Conservation (phyloP, 305 asterid genomes). For the Coffea humblotiana region DNA sequence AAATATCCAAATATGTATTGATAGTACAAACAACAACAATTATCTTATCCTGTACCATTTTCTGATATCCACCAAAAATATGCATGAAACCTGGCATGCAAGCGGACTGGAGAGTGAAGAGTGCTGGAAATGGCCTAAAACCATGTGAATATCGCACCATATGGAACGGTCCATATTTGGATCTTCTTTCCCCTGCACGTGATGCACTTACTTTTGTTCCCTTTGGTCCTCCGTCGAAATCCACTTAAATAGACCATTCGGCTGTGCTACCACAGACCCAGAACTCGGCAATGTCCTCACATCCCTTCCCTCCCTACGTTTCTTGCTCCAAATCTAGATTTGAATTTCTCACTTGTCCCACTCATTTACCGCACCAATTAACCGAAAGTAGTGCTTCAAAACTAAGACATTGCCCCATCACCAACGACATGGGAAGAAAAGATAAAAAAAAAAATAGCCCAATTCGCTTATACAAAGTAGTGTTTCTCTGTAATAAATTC, state of each 20-base stretch:
- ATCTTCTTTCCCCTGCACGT: slow-evolving; percentile 40
- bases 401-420: not conserved
- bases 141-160: slow-evolving; percentile 42
- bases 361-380: not conserved
- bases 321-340: slow-evolving; percentile 8
- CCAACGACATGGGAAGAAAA: not conserved
- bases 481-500: too few relatives aligned
- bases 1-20: not conserved
- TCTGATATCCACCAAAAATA: slow-evolving; percentile 42
- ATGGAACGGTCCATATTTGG: slow-evolving; percentile 24
- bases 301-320: slow-evolving; percentile 8
- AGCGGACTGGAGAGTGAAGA: slow-evolving; percentile 52
- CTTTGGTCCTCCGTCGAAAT: slow-evolving; percentile 16
- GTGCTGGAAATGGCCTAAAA: slow-evolving; percentile 20
- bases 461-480: too few relatives aligned
- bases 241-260: slow-evolving; percentile 52
- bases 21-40: slow-evolving; percentile 14
- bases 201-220: slow-evolving; percentile 23
- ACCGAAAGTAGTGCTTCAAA: not conserved
- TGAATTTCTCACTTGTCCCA: not conserved
- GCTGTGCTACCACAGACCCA: slow-evolving; percentile 2
- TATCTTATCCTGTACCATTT: slow-evolving; percentile 40
- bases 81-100: slow-evolving; percentile 47
- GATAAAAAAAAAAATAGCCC: not conserved
- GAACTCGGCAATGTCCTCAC: not conserved